A percentile compares a stretch with the other conserved stretches of the same genome.
phyloP scores from a whole-genome alignment of 257 asterid species.

The Mitragyna speciosa region DNA sequence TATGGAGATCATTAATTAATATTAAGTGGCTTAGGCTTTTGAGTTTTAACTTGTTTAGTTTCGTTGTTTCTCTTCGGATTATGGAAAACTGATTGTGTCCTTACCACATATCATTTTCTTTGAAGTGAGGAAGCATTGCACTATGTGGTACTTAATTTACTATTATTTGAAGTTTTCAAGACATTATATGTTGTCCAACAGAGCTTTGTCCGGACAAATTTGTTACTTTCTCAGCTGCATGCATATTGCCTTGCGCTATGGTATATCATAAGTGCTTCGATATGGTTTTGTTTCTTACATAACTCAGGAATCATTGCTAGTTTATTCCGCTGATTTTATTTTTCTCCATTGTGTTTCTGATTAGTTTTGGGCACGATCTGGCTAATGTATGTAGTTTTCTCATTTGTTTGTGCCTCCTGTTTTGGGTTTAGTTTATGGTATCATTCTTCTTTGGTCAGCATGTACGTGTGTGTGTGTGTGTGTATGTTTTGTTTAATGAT shows the following conservation, averaged over 20 bases:
- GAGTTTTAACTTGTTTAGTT: not conserved
- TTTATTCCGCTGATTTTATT: not conserved
- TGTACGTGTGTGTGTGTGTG: not conserved
- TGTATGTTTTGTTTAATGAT: slow-evolving; percentile 4
- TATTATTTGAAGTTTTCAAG: not conserved
- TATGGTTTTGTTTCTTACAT: not conserved
- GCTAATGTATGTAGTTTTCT: not conserved
- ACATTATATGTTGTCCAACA: not conserved
- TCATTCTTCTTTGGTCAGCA: not conserved
- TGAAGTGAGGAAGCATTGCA: not conserved
- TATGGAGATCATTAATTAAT: not conserved
- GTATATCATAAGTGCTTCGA: not conserved
- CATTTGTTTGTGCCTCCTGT: too few species aligned
- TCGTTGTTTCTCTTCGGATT: not conserved
- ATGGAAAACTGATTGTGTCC: not conserved
- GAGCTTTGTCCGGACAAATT: not conserved
- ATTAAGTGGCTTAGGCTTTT: not conserved
- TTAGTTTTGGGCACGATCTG: not conserved
- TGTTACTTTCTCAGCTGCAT: not conserved
- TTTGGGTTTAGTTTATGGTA: not conserved
- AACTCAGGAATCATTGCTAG: not conserved
- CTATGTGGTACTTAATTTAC: not conserved
- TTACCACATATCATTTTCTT: not conserved
- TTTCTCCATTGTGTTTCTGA: not conserved
- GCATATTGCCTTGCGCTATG: not conserved